Evolutionary conservation across 2,329 filamentous ascomycete species (phyloP).

Genomic region (Talaromyces sp.): DNA sequence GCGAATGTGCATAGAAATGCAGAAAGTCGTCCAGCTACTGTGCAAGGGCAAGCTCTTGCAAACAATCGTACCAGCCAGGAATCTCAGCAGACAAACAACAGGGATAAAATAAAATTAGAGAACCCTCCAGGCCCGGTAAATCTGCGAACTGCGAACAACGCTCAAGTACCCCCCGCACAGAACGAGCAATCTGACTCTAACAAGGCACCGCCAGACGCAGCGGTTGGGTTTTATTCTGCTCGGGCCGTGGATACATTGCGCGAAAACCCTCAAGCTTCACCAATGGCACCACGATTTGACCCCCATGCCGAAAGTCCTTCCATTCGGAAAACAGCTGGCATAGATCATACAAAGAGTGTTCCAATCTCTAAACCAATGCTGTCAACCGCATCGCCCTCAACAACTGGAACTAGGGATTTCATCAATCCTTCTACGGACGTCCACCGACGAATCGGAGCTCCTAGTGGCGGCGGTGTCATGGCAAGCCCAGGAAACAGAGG

Average conservation of each 20-base stretch:
- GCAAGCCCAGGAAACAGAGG: conserved; percentile 29
- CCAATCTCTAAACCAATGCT: conserved; percentile 56
- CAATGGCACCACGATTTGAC: conserved; percentile 57
- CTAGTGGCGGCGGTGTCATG: conserved; percentile 18
- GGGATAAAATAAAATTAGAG: conserved; percentile 5
- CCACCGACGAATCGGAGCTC: conserved; percentile 31
- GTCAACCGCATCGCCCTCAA: conserved; percentile 19
- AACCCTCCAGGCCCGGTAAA: conserved; percentile 19
- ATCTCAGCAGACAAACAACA: conserved; percentile 1
- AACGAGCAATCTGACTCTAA: conserved; percentile 6
- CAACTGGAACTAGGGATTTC: conserved; percentile 26
- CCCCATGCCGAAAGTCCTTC: conserved; percentile 74
- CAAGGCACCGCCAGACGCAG: conserved; percentile 27
- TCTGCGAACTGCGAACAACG: conserved; percentile 11
- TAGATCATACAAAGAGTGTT: conserved; percentile 74
- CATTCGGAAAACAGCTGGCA: conserved; percentile 79
- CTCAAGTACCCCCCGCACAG: conserved; percentile 11
- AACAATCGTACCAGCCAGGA: conserved; percentile 10
- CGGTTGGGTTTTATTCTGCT: conserved; percentile 65
- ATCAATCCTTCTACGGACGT: conserved; percentile 31
- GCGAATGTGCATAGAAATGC: not conserved
- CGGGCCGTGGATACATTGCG: conserved; percentile 56
- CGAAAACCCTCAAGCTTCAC: conserved; percentile 43
- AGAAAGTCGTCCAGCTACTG: conserved; percentile 1
- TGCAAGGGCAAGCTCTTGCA: not conserved